These are phyloP conservation scores for Sesbania bispinosa DNA, from an alignment of 306 rosid genomes.

Conservation along the genomic window DNA sequence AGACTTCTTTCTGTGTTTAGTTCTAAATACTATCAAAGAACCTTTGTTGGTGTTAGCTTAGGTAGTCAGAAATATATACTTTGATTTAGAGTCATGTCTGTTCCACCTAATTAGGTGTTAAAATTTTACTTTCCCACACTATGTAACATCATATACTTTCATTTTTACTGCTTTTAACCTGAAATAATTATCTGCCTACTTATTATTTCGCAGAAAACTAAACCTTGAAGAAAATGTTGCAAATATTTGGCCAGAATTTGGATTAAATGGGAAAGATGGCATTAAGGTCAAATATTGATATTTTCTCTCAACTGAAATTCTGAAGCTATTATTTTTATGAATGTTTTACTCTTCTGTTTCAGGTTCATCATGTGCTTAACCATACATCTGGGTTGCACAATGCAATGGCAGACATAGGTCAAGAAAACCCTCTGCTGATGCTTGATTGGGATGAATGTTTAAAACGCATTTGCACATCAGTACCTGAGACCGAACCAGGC, in stretches of 20 bases:
- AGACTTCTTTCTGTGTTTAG: background rate
- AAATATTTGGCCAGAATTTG: slow-evolving; percentile 90
- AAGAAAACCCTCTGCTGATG: slow-evolving; percentile 67
- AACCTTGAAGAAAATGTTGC: slow-evolving; percentile 75
- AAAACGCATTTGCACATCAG: slow-evolving; percentile 49
- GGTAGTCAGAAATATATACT: background rate
- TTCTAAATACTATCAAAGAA: background rate
- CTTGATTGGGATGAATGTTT: slow-evolving; percentile 91
- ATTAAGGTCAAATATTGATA: slow-evolving; percentile 60
- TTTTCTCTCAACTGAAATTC: slow-evolving; percentile 9
- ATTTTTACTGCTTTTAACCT: background rate
- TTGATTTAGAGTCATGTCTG: background rate
- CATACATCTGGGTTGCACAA: slow-evolving; percentile 98
- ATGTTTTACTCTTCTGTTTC: slow-evolving; percentile 16
- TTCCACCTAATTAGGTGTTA: background rate
- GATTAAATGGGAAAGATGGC: slow-evolving; percentile 66
- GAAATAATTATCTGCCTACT: slow-evolving; percentile 16
- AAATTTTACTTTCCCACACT: background rate
- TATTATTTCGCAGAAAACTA: slow-evolving; percentile 59
- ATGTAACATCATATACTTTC: background rate
- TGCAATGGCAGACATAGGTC: slow-evolving; percentile 51
- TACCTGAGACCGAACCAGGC: slow-evolving; percentile 90
- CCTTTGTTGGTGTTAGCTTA: background rate
- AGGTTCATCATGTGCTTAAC: slow-evolving; percentile 97
- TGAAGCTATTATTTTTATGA: background rate